phyloP scores from a whole-genome alignment of 306 rosid species.

The Cicer cuneatum region DNA sequence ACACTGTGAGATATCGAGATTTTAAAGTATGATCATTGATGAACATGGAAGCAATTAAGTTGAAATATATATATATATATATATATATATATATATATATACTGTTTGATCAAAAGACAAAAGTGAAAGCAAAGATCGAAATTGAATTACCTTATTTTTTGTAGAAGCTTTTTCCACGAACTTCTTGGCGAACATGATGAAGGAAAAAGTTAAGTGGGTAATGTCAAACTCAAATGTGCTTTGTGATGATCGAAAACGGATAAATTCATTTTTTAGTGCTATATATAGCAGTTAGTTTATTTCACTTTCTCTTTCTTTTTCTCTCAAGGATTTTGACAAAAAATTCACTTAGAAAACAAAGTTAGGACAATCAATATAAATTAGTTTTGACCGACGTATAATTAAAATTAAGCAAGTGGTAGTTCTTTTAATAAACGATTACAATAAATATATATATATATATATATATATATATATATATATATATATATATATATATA shows the following conservation, averaged over 20 bases:
- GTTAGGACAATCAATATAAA: too few relatives aligned
- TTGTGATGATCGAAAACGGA: constrained; percentile 62
- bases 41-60: neutral
- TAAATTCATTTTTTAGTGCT: neutral
- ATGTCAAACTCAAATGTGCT: constrained; percentile 40
- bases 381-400: too few relatives aligned
- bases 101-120: neutral
- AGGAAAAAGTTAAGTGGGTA: neutral
- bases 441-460: too few relatives aligned
- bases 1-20: neutral
- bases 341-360: too few relatives aligned
- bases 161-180: constrained; percentile 83
- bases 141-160: constrained; percentile 60
- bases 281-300: too few relatives aligned
- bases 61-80: neutral
- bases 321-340: too few relatives aligned
- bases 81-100: neutral
- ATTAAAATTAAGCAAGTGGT: too few relatives aligned
- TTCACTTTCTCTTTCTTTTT: too few relatives aligned
- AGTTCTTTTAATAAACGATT: too few relatives aligned
- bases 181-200: constrained; percentile 76
- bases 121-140: neutral
- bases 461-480: too few relatives aligned
- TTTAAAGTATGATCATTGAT: neutral
- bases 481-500: too few relatives aligned